Percentiles rank a stretch among this genome's conserved stretches.
phyloP scores from a whole-genome alignment of 2,329 filamentous ascomycete species.

The Elsinoe batatas region DNA sequence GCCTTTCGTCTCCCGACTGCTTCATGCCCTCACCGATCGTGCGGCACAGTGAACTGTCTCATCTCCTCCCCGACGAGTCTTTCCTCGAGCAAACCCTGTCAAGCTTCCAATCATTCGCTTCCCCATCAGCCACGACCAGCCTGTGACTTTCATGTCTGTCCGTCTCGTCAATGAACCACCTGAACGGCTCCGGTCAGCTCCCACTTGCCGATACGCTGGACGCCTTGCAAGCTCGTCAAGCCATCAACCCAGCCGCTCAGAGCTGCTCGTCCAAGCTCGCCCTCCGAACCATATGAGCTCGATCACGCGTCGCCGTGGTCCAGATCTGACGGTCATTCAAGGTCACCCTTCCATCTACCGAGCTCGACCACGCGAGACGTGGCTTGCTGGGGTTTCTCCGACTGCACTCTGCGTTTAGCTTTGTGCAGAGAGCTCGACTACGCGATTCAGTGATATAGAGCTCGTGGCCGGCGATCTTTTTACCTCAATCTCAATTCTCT shows the following conservation, averaged over 20 bases:
- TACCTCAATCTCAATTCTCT: neutral
- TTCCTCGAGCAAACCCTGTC: neutral
- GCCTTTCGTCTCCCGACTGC: neutral
- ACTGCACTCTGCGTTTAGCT: neutral
- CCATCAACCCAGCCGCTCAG: neutral
- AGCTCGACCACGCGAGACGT: slow-evolving; percentile 5
- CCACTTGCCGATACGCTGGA: neutral
- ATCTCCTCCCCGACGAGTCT: neutral
- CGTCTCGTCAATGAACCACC: neutral
- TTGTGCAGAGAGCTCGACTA: neutral
- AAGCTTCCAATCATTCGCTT: neutral
- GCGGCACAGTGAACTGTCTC: neutral
- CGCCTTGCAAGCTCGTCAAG: neutral
- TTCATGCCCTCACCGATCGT: neutral
- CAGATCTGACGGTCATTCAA: neutral
- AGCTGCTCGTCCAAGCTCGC: neutral
- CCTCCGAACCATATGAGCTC: neutral
- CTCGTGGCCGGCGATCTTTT: neutral
- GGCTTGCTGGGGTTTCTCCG: slow-evolving; percentile 6
- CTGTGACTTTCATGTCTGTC: neutral
- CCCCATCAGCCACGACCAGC: neutral
- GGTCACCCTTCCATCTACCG: neutral
- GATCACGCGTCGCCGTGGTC: slow-evolving; percentile 4
- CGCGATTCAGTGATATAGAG: slow-evolving; percentile 8
- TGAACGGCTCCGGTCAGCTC: neutral